Evolutionary conservation across 805 yeast genomes (phyloP).

Genomic region (Scheffersomyces coipomensis): DNA sequence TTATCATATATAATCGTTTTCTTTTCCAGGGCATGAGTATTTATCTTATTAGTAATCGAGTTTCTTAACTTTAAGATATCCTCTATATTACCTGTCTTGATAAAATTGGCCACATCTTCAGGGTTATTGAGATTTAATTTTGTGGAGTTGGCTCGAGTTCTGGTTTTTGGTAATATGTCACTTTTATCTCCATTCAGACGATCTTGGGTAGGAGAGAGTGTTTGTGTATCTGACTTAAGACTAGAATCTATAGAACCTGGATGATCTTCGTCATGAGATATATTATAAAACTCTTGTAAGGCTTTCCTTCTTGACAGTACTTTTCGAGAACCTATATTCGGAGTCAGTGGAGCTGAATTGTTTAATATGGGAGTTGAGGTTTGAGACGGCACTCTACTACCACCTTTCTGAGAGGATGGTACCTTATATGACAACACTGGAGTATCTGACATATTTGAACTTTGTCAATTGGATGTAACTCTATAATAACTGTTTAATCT

Average conservation of each 20-base stretch:
- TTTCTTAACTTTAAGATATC: conserved; percentile 32
- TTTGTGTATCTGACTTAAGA: too few species aligned
- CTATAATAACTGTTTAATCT: too few species aligned
- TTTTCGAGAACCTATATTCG: conserved; percentile 17
- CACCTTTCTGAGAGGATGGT: neutral
- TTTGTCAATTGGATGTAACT: too few species aligned
- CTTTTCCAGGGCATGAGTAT: conserved; percentile 56
- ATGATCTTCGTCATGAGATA: conserved; percentile 17
- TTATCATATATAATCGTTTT: conserved; percentile 74
- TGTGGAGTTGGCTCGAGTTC: neutral
- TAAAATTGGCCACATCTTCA: conserved; percentile 16
- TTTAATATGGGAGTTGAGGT: neutral
- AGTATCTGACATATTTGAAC: conserved; percentile 6
- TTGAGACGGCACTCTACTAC: neutral
- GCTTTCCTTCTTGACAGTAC: conserved; percentile 41
- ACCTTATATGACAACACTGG: conserved; percentile 32
- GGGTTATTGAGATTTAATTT: conserved; percentile 14
- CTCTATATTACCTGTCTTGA: conserved; percentile 21
- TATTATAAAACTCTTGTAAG: conserved; percentile 39
- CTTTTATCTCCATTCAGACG: neutral
- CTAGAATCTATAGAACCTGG: neutral
- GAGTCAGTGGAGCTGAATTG: conserved; percentile 1
- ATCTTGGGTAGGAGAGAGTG: neutral
- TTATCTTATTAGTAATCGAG: conserved; percentile 42
- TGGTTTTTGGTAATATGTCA: neutral